Base-by-base conservation (phyloP, 257 asterid genomes). In the Penstemon eatonii region DNA sequence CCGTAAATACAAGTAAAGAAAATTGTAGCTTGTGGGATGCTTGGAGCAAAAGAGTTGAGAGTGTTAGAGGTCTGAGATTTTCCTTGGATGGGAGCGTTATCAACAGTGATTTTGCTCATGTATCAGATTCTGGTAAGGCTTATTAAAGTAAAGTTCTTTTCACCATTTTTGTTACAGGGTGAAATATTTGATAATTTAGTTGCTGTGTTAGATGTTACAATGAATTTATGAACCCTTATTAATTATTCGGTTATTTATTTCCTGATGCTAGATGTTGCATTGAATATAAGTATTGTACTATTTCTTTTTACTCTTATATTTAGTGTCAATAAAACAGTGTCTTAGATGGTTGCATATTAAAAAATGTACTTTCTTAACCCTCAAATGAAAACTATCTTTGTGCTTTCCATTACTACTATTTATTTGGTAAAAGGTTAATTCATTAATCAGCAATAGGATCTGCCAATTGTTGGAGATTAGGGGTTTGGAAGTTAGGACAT, bases 21-120 rank as follows among this genome's bases (percentile, higher is more conserved):
- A 70, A 75, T 63, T 13, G 77, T 67, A 72, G 86, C 63, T 38
- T 75, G 75, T 93, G 99, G 99, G 83, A 80, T 75, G 74, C 82
- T 13, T 93, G 99, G 99, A 90, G 91, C 78, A 76, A 70, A 79
- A 82, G 96, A 84, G 99, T 93, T 52, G 99, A 90, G 82, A 65
- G 64, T 77, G 96, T 76, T 75, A 84, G 95, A 74, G 88, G 85
- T 52, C 56, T 93, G 68, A 85, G 96, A 70, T 93, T 93, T 77
- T 85, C 95, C 47, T 68, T 85, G 62, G 96, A 88, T 67, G 99
- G 96, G 19, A 72, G 78, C 65, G 60, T 88, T 72, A 50, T 87
- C 54, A 60, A 68, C 70, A 63, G 76, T 66, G 86, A 75, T 66
- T 49, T 73, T 65, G 37, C 70, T 73, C 57, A 60, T 69, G 78